phyloP scores from a whole-genome alignment of 108 stramenopile species.

The Asterionellopsis glacialis region DNA sequence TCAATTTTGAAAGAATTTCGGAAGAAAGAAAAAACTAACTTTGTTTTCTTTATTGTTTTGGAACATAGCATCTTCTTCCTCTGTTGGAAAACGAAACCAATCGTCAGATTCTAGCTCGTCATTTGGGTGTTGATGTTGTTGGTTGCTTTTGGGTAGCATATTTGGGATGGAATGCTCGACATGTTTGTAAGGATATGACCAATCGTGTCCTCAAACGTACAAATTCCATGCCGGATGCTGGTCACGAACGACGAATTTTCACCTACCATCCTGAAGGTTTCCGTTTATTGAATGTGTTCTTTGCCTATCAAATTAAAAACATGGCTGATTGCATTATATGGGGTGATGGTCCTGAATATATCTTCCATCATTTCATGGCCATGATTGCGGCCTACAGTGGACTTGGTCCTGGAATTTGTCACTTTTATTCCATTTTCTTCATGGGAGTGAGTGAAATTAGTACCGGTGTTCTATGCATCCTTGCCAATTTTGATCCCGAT shows the following conservation, averaged over 20 bases:
- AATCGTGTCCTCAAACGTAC: slow-evolving; percentile 9
- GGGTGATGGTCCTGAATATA: slow-evolving; percentile 78
- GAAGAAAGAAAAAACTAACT: too few relatives aligned
- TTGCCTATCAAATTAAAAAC: slow-evolving; percentile 83
- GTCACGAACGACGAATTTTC: slow-evolving; percentile 51
- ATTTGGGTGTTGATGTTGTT: slow-evolving; percentile 65
- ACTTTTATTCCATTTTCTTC: slow-evolving; percentile 74
- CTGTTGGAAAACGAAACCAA: slow-evolving; percentile 46
- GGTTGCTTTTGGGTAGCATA: slow-evolving; percentile 40
- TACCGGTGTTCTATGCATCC: slow-evolving; percentile 64
- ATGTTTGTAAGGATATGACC: background rate
- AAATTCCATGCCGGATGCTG: slow-evolving; percentile 25
- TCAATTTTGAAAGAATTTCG: too few relatives aligned
- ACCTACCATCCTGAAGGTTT: slow-evolving; percentile 53
- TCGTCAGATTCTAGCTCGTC: slow-evolving; percentile 74
- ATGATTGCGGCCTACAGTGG: slow-evolving; percentile 67
- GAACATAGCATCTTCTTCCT: slow-evolving; percentile 41
- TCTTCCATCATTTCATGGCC: slow-evolving; percentile 71
- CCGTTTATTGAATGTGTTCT: slow-evolving; percentile 51
- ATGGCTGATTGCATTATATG: slow-evolving; percentile 74
- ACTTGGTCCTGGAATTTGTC: slow-evolving; percentile 53
- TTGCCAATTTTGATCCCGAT: slow-evolving; percentile 82
- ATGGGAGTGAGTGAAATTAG: slow-evolving; percentile 78
- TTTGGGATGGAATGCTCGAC: slow-evolving; percentile 42
- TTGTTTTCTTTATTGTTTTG: background rate